Conservation (phyloP, 768 basidiomycete genomes). For the Mycena venus region DNA sequence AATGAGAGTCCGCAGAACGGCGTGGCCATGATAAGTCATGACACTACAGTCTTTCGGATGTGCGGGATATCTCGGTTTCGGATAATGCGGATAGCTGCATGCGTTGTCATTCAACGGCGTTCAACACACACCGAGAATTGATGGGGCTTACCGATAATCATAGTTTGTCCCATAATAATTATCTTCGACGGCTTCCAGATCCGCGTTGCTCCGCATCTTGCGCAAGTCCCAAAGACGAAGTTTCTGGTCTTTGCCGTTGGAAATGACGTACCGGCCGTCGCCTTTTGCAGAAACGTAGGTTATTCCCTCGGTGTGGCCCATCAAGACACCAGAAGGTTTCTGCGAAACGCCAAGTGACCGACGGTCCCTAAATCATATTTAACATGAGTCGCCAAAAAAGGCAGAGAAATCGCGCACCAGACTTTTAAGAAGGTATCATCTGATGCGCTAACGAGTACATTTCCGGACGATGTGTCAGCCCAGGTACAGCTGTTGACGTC, state of each 20-base stretch:
- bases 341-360: slow-evolving; percentile 66
- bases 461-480: slow-evolving; percentile 93
- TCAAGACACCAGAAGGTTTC: slow-evolving; percentile 92
- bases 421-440: slow-evolving; percentile 97
- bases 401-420: slow-evolving; percentile 77
- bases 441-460: slow-evolving; percentile 94
- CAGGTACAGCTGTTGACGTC: slow-evolving; percentile 98
- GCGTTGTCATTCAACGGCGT: not conserved
- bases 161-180: slow-evolving; percentile 71
- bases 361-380: slow-evolving; percentile 60
- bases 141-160: slow-evolving; percentile 82
- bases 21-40: slow-evolving; percentile 95
- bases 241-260: slow-evolving; percentile 96
- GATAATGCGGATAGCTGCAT: slow-evolving; percentile 75
- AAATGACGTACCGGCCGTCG: slow-evolving; percentile 94
- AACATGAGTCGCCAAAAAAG: slow-evolving; percentile 55
- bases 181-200: slow-evolving; percentile 69
- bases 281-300: slow-evolving; percentile 96
- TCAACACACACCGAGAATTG: not conserved
- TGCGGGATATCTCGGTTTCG: slow-evolving; percentile 68
- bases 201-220: slow-evolving; percentile 85
- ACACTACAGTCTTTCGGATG: slow-evolving; percentile 95
- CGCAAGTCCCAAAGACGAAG: slow-evolving; percentile 94
- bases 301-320: slow-evolving; percentile 96
- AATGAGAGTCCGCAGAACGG: slow-evolving; percentile 91